Percentiles rank a stretch among this genome's conserved stretches.
These are phyloP conservation scores for Geotrichum europaeum DNA, from an alignment of 1,139 yeast species.

Conservation along the genomic window DNA sequence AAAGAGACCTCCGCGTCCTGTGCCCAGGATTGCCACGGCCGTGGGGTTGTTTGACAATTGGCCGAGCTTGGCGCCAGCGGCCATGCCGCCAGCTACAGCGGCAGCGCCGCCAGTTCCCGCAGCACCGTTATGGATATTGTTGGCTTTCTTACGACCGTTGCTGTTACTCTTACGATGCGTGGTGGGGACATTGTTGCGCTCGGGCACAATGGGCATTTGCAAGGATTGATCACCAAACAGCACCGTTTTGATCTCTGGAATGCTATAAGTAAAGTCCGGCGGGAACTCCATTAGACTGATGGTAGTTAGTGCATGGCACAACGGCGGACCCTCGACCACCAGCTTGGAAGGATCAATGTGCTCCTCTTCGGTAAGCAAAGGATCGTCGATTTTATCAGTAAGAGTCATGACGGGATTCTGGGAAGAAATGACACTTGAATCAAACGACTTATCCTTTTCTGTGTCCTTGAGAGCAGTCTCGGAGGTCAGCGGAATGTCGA, in stretches of 20 bases:
- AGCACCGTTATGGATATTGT: background rate
- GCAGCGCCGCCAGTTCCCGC: background rate
- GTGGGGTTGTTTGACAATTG: slow-evolving; percentile 1
- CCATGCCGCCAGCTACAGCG: background rate
- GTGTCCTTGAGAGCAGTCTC: background rate
- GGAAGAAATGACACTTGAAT: background rate
- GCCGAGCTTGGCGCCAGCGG: background rate
- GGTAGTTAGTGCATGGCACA: slow-evolving; percentile 22
- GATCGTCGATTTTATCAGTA: background rate
- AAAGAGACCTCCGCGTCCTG: slow-evolving; percentile 8
- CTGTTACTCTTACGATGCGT: background rate
- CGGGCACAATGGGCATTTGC: slow-evolving; percentile 43
- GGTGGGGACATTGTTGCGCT: background rate
- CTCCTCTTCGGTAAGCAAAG: background rate
- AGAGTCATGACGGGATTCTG: background rate
- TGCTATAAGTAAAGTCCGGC: slow-evolving; percentile 25
- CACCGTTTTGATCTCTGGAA: slow-evolving; percentile 39
- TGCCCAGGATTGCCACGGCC: slow-evolving; percentile 6
- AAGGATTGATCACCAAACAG: slow-evolving; percentile 59
- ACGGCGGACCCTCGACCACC: slow-evolving; percentile 28
- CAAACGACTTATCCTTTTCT: background rate
- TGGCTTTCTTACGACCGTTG: slow-evolving; percentile 7
- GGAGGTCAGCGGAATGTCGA: background rate
- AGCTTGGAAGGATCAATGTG: slow-evolving; percentile 9
- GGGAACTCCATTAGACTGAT: slow-evolving; percentile 32